phyloP scores from a whole-genome alignment of 176 grass and related monocot species.

The Chrysopogon serrulatus region DNA sequence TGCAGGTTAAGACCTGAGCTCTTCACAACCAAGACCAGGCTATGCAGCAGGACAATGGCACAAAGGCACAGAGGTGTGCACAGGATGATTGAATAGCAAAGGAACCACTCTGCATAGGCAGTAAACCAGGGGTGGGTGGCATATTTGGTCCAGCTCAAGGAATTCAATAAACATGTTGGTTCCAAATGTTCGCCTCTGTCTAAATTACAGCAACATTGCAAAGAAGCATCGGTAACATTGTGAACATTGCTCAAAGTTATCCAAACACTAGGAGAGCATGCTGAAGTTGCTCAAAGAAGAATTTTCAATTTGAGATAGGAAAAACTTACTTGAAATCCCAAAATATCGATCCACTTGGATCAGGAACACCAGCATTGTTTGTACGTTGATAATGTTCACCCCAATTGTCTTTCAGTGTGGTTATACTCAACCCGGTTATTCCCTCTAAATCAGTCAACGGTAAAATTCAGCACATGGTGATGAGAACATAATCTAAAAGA shows the following conservation, averaged over 20 bases:
- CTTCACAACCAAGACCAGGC: neutral
- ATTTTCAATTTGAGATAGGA: neutral
- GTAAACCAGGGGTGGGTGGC: neutral
- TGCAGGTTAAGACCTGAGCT: neutral
- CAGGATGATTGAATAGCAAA: neutral
- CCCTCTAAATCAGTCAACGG: slow-evolving; percentile 44
- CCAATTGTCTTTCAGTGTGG: slow-evolving; percentile 88
- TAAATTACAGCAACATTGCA: neutral
- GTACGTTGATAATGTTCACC: slow-evolving; percentile 84
- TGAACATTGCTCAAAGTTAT: neutral
- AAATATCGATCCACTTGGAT: slow-evolving; percentile 77
- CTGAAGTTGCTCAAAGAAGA: neutral
- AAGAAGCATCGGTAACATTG: neutral
- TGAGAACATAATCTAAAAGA: slow-evolving; percentile 9
- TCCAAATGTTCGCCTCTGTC: neutral
- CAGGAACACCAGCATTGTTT: slow-evolving; percentile 94
- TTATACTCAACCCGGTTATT: slow-evolving; percentile 84
- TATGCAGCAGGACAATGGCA: neutral
- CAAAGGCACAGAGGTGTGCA: neutral
- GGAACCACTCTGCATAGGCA: neutral
- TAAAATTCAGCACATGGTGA: slow-evolving; percentile 21
- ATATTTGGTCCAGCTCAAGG: neutral
- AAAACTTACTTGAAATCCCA: slow-evolving; percentile 98
- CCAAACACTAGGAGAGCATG: neutral
- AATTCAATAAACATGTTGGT: neutral